Conservation (phyloP, 164 flowering plant genomes). For the Nymphaea colorata region DNA sequence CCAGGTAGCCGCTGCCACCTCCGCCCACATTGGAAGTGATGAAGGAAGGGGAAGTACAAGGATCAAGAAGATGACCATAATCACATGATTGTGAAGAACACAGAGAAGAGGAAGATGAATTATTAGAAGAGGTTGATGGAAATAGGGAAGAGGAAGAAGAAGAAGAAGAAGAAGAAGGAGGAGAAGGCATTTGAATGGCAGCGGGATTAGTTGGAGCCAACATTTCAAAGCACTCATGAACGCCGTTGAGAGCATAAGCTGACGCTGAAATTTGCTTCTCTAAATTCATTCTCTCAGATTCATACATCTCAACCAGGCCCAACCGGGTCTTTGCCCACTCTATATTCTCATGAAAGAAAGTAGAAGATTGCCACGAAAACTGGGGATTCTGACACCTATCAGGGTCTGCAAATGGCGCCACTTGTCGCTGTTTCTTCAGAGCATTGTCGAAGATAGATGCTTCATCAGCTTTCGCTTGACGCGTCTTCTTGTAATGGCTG, state of each 20-base stretch:
- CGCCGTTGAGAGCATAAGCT: conserved; percentile 54
- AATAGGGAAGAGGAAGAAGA: neutral
- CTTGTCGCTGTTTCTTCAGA: neutral
- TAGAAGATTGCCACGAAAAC: conserved; percentile 25
- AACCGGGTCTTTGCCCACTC: conserved; percentile 24
- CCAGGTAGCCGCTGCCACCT: no score
- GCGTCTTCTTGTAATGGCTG: conserved; percentile 3
- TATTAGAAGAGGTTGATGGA: neutral
- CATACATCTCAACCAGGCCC: conserved; percentile 29
- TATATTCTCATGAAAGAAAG: conserved; percentile 11
- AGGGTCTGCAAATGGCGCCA: conserved; percentile 19
- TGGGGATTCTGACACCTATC: conserved; percentile 7
- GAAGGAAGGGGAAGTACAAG: no score
- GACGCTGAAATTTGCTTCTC: conserved; percentile 73
- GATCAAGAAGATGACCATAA: no score
- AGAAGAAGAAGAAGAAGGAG: neutral
- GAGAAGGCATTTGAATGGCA: neutral
- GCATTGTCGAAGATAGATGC: conserved; percentile 1
- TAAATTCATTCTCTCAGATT: conserved; percentile 60
- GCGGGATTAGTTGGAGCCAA: neutral
- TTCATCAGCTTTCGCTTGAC: conserved; percentile 8
- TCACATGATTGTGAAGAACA: neutral
- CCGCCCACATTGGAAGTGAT: no score
- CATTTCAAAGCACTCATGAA: conserved; percentile 54
- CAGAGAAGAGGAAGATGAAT: neutral